Conservation (phyloP, 768 basidiomycete species). For the Asterophora parasitica region DNA sequence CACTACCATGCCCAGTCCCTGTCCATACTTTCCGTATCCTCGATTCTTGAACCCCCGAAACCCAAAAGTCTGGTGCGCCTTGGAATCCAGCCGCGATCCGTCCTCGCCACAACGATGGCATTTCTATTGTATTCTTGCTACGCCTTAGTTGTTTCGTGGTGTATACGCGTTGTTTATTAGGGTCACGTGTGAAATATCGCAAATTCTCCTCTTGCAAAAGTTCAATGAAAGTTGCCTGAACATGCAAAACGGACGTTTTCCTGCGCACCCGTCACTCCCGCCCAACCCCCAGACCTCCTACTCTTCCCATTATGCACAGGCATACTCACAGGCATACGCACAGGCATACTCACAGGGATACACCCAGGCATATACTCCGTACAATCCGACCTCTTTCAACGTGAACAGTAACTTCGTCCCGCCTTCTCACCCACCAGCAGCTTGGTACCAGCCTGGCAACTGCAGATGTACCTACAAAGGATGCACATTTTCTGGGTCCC, state of each 20-base stretch:
- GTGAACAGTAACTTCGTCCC: not conserved
- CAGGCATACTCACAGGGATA: conserved; percentile 9
- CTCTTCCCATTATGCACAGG: conserved; percentile 19
- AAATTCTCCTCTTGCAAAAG: not conserved
- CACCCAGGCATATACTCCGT: not conserved
- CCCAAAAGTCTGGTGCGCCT: conserved; percentile 8
- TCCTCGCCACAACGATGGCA: conserved; percentile 5
- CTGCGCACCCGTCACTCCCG: conserved; percentile 5
- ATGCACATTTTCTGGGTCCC: conserved; percentile 68
- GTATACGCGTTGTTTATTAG: conserved; percentile 15
- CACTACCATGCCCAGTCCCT: conserved; percentile 7
- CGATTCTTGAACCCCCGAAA: conserved; percentile 14
- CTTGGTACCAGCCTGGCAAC: conserved; percentile 65
- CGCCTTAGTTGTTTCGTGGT: conserved; percentile 14
- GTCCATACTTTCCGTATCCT: conserved; percentile 15
- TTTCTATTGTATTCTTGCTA: conserved; percentile 16
- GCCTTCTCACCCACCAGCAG: conserved; percentile 9
- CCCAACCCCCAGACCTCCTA: conserved; percentile 9
- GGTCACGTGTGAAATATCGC: conserved; percentile 18
- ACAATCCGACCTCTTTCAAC: not conserved
- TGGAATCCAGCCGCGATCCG: conserved; percentile 11
- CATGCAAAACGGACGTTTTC: not conserved
- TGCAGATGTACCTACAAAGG: conserved; percentile 53
- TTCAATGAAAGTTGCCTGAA: too few relatives aligned
- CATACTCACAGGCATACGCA: conserved; percentile 10